Evolutionary conservation across 2,329 filamentous ascomycete species (phyloP), one percentile per base, ranked within the genome.

Genomic region (Diplocarpon mali): DNA sequence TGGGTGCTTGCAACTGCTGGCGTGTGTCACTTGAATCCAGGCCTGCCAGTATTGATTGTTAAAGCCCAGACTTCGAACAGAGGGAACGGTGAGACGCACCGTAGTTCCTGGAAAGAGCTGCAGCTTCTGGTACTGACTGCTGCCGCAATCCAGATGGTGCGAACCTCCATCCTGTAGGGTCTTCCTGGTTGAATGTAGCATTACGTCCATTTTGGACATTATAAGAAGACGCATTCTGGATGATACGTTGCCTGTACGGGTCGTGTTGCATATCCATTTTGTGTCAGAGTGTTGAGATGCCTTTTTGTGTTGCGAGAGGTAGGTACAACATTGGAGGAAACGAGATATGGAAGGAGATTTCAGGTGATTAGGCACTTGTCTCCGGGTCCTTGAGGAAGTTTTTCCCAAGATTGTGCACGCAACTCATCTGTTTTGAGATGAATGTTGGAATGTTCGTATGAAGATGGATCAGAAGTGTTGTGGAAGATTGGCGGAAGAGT

Each of bases 191-290:
- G 32, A 45, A 48, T 24, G 11, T 36, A 29, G 10, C 13, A 10
- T 20, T 20, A 24, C 29, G 40, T 38, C 38, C 34, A 29, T 49
- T 31, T 16, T 54, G 42, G 20, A 12, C 13, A 35, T 46, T 34
- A 13, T 36, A 13, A 5, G 35, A 42, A 13, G 30, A 46, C n/a
- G 50, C 45, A 55, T 56, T 44, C n/a, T 47, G 45, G 40, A 53
- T 38, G 35, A 56, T 53, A 9, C 48, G 50, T 38, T 59, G 56
- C 16, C 53, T 39, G 42, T 51, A 44, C 39, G 46, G 47, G 48
- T 60, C 52, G 10, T 48, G 34, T 9, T 40, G 16, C 32, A 30
- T 30, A 34, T 51, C 49, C 51, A 56, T 55, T n/a, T 37, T 53
- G 17, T 14, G 15, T 10, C n/a, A 37, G 35, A 10, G 20, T 24